A percentile compares a stretch with the other conserved stretches of the same genome.
Evolutionary conservation across 768 basidiomycete species (phyloP).

Genomic region (Leccinum pellstonianum): DNA sequence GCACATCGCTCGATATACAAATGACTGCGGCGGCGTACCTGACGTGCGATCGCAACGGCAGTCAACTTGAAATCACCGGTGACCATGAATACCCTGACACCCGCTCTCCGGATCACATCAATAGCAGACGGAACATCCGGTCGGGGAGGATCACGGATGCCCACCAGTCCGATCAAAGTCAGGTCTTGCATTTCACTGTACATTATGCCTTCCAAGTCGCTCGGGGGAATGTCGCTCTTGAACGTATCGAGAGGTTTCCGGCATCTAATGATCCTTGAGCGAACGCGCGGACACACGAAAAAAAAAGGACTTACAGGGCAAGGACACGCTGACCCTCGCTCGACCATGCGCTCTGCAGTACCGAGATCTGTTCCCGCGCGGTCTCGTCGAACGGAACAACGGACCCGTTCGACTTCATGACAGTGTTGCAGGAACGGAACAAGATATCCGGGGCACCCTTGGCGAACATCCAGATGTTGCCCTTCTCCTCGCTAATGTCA

Average conservation of each 20-base stretch:
- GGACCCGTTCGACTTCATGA: slow-evolving; percentile 35
- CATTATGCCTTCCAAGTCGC: slow-evolving; percentile 39
- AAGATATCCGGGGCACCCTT: slow-evolving; percentile 64
- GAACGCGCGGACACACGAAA: background rate
- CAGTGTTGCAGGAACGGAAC: slow-evolving; percentile 38
- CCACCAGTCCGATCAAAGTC: slow-evolving; percentile 50
- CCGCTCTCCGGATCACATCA: slow-evolving; percentile 45
- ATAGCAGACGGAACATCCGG: slow-evolving; percentile 49
- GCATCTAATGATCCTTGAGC: slow-evolving; percentile 22
- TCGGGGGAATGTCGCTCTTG: slow-evolving; percentile 26
- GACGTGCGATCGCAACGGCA: slow-evolving; percentile 48
- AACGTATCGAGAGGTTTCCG: slow-evolving; percentile 31
- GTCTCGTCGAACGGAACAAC: slow-evolving; percentile 31
- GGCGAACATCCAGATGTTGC: slow-evolving; percentile 39
- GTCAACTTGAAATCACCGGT: slow-evolving; percentile 58
- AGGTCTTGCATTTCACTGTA: slow-evolving; percentile 38
- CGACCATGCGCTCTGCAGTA: slow-evolving; percentile 43
- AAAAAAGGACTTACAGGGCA: slow-evolving; percentile 33
- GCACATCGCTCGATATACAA: background rate
- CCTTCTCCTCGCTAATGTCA: slow-evolving; percentile 7
- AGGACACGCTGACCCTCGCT: slow-evolving; percentile 54
- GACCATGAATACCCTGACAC: slow-evolving; percentile 55
- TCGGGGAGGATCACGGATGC: slow-evolving; percentile 57
- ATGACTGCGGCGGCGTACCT: slow-evolving; percentile 32
- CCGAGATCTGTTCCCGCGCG: slow-evolving; percentile 20